phyloP scores from a whole-genome alignment of 2,329 filamentous ascomycete genomes.

The Penicillium palitans region DNA sequence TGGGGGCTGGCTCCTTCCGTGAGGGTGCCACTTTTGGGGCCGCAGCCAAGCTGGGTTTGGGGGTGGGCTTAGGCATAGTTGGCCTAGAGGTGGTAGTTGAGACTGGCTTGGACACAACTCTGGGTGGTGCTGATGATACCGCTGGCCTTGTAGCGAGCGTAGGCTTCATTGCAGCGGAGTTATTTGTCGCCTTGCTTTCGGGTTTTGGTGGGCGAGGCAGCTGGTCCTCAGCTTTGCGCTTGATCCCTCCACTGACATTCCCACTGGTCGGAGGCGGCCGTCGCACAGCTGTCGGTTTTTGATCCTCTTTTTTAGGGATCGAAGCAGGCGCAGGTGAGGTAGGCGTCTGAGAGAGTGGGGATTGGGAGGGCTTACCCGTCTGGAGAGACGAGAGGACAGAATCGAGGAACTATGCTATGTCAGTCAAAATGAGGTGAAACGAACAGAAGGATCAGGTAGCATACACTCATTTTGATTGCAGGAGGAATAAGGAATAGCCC shows the following conservation, averaged over 20 bases:
- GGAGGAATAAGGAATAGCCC: background rate
- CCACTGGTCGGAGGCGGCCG: constrained; percentile 22
- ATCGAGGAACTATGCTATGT: constrained; percentile 49
- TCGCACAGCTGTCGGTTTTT: constrained; percentile 20
- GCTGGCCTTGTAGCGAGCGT: constrained; percentile 19
- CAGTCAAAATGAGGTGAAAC: constrained; percentile 16
- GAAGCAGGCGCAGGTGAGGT: constrained; percentile 27
- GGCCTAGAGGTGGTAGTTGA: constrained; percentile 9
- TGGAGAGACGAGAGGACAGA: constrained; percentile 54
- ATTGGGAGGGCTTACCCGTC: constrained; percentile 39
- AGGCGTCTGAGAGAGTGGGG: constrained; percentile 30
- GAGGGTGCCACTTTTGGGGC: constrained; percentile 21
- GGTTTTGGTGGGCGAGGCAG: constrained; percentile 33
- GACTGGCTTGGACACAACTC: constrained; percentile 18
- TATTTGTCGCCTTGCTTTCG: constrained; percentile 22
- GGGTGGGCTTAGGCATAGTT: constrained; percentile 21
- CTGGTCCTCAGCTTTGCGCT: constrained; percentile 48
- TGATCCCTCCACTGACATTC: constrained; percentile 30
- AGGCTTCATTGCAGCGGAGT: constrained; percentile 19
- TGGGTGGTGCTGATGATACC: constrained; percentile 22
- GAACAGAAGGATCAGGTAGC: constrained; percentile 6
- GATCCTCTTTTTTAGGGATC: constrained; percentile 23
- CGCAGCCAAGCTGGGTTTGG: constrained; percentile 20
- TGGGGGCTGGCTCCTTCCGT: constrained; percentile 19
- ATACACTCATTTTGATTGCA: constrained; percentile 42